Percentiles rank a stretch among this genome's conserved stretches.
phyloP scores from a whole-genome alignment of 2,329 filamentous ascomycete genomes.

The Aspergillus pseudoglaucus region DNA sequence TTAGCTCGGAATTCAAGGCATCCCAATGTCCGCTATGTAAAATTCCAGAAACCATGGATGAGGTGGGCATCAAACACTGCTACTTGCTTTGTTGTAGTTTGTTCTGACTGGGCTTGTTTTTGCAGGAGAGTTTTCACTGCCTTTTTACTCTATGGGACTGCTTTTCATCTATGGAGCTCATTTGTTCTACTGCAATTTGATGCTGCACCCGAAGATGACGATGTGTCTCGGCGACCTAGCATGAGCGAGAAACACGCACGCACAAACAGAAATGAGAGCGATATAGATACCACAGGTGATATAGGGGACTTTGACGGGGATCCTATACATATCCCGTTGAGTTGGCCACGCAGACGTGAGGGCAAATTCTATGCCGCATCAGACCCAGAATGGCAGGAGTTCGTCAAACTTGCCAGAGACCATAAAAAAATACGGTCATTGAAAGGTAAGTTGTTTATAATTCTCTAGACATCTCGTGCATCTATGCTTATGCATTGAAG shows the following conservation, averaged over 20 bases:
- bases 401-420: conserved; percentile 54
- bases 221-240: conserved; percentile 8
- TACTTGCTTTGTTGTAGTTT: background rate
- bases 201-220: conserved; percentile 16
- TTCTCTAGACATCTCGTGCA: background rate
- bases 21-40: conserved; percentile 26
- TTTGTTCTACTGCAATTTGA: conserved; percentile 27
- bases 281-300: background rate
- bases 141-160: conserved; percentile 24
- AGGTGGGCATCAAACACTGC: conserved; percentile 16
- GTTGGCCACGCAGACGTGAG: conserved; percentile 38
- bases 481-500: conserved; percentile 25
- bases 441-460: conserved; percentile 27
- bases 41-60: conserved; percentile 28
- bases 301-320: conserved; percentile 31
- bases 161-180: conserved; percentile 28
- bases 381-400: conserved; percentile 60
- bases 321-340: conserved; percentile 55
- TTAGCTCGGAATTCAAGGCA: conserved; percentile 11
- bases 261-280: background rate
- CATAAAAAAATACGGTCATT: conserved; percentile 43
- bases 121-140: conserved; percentile 24
- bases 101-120: background rate
- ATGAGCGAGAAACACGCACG: conserved; percentile 1
- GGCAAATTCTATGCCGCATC: conserved; percentile 25